Conservation (phyloP, 1,284 basidiomycete genomes). For the Athelia psychrophila region DNA sequence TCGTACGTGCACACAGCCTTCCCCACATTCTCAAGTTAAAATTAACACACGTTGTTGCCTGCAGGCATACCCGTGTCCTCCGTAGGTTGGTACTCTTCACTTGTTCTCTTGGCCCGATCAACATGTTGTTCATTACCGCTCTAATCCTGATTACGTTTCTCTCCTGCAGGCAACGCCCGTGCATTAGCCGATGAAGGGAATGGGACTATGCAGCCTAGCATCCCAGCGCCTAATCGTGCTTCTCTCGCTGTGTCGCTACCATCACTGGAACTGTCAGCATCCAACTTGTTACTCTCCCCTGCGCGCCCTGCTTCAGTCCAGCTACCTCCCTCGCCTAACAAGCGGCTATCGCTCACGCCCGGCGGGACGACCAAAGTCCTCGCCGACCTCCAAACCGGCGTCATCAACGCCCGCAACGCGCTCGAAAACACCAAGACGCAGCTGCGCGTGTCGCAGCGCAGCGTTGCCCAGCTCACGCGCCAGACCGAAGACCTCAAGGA, state of each 20-base stretch:
- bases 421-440: slow-evolving; percentile 83
- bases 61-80: slow-evolving; percentile 78
- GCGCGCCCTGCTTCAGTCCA: slow-evolving; percentile 15
- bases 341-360: slow-evolving; percentile 63
- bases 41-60: slow-evolving; percentile 5
- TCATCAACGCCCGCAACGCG: slow-evolving; percentile 74
- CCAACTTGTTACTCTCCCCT: slow-evolving; percentile 22
- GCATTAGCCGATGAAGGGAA: slow-evolving; percentile 71
- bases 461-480: slow-evolving; percentile 75
- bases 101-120: slow-evolving; percentile 10
- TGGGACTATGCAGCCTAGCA: too few species aligned
- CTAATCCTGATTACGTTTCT: slow-evolving; percentile 9
- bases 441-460: slow-evolving; percentile 72
- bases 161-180: slow-evolving; percentile 67
- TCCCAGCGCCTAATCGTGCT: slow-evolving; percentile 21
- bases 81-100: slow-evolving; percentile 55
- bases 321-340: slow-evolving; percentile 42
- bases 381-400: slow-evolving; percentile 79
- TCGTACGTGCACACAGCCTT: slow-evolving; percentile 51
- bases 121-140: slow-evolving; percentile 1
- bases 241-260: slow-evolving; percentile 22
- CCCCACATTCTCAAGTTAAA: slow-evolving; percentile 11
- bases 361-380: slow-evolving; percentile 80
- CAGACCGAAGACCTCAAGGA: slow-evolving; percentile 87
- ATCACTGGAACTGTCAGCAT: slow-evolving; percentile 13